Evolutionary conservation across 352 stramenopile species (phyloP), one percentile per base, ranked within the genome.

Genomic region (Porosira glacialis): DNA sequence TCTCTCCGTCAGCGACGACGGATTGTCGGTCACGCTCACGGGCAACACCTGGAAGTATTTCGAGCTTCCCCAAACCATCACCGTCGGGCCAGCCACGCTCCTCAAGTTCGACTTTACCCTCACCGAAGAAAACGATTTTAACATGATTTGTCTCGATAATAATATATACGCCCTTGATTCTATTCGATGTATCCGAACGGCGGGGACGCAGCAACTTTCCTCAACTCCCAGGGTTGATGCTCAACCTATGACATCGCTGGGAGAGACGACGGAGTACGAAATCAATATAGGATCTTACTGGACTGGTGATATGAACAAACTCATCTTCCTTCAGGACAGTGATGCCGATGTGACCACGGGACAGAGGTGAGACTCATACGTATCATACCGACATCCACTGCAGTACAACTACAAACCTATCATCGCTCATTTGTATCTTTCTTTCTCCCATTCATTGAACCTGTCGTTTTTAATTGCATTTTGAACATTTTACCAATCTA

Each of bases 1-100:
- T 73, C 47, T 89, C 87, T 38, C 84, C 83, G 21, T 90, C 68
- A 49, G 80, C 86, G 58, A 81, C 65, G 67, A 90, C 87, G 66
- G 89, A 85, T 28, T 87, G 65, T 28, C 82, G 77, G 24, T 63
- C 19, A 53, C 10, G 85, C 73, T 24, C 85, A 59, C 10, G 84
- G 45, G n/a, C 76, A 84, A 39, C 78, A 65, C 50, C 87, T 89
- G 17, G 80, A 81, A 22, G 84, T 47, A 59, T 88, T 82, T 5
- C 73, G 66, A 5, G 17, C 35, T 15, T 33, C n/a, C 55, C 35
- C 53, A 22, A 8, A 41, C 33, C 8, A 15, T 41, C 8, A 15
- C 33, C 8, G 55, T 35, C 35, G 38, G 35, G 55, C 26, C 33
- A 28, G 51, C 26, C 24, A 55, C 51, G 19, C 27, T 59, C 27